Conservation (phyloP, 352 stramenopile species). For the Phytophthora kernoviae region DNA sequence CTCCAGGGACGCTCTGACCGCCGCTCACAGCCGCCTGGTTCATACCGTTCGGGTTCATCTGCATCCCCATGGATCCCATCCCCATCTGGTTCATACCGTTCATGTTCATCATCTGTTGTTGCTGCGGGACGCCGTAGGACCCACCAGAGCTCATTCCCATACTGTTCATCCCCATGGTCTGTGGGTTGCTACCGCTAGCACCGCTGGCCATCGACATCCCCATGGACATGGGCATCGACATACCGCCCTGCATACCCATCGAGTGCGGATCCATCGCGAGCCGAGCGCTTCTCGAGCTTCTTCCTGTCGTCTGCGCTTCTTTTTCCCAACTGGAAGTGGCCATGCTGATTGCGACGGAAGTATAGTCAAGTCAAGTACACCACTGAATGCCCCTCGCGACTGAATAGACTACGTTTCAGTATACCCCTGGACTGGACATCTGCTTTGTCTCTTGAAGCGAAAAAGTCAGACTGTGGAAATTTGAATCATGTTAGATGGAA, state of each 20-base stretch:
- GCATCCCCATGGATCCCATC: constrained; percentile 24
- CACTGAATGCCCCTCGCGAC: not conserved
- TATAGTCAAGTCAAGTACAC: constrained; percentile 1
- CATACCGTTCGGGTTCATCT: constrained; percentile 42
- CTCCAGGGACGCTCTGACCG: constrained; percentile 27
- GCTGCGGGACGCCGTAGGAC: constrained; percentile 35
- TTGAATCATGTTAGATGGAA: not conserved
- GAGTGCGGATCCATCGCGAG: constrained; percentile 63
- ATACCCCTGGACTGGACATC: constrained; percentile 33
- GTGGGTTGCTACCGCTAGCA: constrained; percentile 25
- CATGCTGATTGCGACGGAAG: not conserved
- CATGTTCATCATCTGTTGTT: constrained; percentile 67
- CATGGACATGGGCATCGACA: constrained; percentile 76
- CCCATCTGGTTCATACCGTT: constrained; percentile 41
- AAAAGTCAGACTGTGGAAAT: too few species aligned
- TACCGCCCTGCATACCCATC: constrained; percentile 59
- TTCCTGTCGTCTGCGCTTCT: constrained; percentile 15
- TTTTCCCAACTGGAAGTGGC: constrained; percentile 29
- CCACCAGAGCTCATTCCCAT: constrained; percentile 35
- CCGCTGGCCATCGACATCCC: constrained; percentile 41
- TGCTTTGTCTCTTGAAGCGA: constrained; percentile 26
- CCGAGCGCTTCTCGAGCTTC: constrained; percentile 2
- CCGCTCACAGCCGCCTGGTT: constrained; percentile 32
- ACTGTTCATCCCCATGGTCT: constrained; percentile 49
- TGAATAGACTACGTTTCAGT: constrained; percentile 23